Evolutionary conservation across 371 early-diverging fungal species (phyloP).

Genomic region (Apophysomyces variabilis): DNA sequence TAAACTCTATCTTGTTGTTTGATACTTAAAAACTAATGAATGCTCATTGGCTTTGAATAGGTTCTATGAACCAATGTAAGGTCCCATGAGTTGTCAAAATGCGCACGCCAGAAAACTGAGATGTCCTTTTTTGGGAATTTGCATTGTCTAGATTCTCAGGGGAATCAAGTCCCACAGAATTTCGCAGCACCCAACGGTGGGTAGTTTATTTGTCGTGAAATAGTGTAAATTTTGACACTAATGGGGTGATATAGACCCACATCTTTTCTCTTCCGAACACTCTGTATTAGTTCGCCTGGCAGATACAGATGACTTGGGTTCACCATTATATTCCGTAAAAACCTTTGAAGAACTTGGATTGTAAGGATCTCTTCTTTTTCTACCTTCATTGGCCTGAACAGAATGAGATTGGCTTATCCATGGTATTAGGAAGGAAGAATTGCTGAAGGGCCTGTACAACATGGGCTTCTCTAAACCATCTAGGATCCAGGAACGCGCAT

Average conservation of each 20-base stretch:
- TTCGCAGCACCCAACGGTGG: too few species aligned
- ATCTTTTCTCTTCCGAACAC: constrained; percentile 56
- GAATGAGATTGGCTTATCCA: too few species aligned
- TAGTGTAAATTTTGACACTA: not conserved
- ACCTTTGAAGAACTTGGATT: constrained; percentile 82
- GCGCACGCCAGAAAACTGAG: too few species aligned
- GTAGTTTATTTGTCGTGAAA: too few species aligned
- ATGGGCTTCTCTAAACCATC: constrained; percentile 94
- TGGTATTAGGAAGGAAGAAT: constrained; percentile 55
- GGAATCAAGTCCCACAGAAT: too few species aligned
- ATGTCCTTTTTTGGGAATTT: too few species aligned
- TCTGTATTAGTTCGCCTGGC: constrained; percentile 79
- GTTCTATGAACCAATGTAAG: not conserved
- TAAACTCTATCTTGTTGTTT: constrained; percentile 13
- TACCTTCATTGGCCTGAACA: too few species aligned
- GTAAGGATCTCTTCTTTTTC: constrained; percentile 30
- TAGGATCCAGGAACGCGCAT: constrained; percentile 95
- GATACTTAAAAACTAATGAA: not conserved
- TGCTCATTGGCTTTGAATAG: not conserved
- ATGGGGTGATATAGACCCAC: constrained; percentile 55
- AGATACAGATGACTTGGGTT: constrained; percentile 69
- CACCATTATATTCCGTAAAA: constrained; percentile 79
- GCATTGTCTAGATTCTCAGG: too few species aligned
- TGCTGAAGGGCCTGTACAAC: constrained; percentile 92
- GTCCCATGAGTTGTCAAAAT: too few species aligned